Conservation (phyloP, 352 stramenopile species). For the Aphanomyces invadans region DNA sequence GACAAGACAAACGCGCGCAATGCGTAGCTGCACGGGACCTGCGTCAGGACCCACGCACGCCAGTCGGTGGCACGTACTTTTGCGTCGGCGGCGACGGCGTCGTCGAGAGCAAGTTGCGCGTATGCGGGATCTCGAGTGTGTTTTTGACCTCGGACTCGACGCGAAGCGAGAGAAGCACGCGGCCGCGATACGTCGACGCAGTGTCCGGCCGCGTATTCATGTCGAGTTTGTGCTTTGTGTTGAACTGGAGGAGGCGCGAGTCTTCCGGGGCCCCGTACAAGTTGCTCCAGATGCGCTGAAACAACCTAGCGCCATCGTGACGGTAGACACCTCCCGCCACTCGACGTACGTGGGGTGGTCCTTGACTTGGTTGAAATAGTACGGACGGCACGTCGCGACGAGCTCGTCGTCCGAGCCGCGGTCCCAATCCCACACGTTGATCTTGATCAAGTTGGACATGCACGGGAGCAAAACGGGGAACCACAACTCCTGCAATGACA, state of each 20-base stretch:
- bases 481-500: slow-evolving; percentile 72
- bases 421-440: slow-evolving; percentile 77
- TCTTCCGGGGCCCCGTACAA: slow-evolving; percentile 68
- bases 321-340: no score
- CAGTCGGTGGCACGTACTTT: slow-evolving; percentile 13
- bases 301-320: no score
- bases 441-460: slow-evolving; percentile 73
- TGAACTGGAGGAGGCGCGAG: slow-evolving; percentile 32
- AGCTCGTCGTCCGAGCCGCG: slow-evolving; percentile 55
- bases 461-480: slow-evolving; percentile 73
- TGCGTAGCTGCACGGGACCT: slow-evolving; percentile 35
- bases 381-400: slow-evolving; percentile 59
- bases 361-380: slow-evolving; percentile 68
- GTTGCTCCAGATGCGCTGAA: slow-evolving; percentile 58
- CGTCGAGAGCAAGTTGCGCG: slow-evolving; percentile 47
- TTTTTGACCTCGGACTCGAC: slow-evolving; percentile 62
- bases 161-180: slow-evolving; percentile 55
- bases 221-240: slow-evolving; percentile 30
- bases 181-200: slow-evolving; percentile 72
- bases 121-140: slow-evolving; percentile 56
- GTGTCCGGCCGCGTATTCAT: slow-evolving; percentile 60
- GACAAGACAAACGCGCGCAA: slow-evolving; percentile 61
- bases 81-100: slow-evolving; percentile 34
- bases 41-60: not conserved
- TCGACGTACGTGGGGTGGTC: slow-evolving; percentile 47